phyloP scores from a whole-genome alignment of 163 green algal genomes.

The Scenedesmus sp. region DNA sequence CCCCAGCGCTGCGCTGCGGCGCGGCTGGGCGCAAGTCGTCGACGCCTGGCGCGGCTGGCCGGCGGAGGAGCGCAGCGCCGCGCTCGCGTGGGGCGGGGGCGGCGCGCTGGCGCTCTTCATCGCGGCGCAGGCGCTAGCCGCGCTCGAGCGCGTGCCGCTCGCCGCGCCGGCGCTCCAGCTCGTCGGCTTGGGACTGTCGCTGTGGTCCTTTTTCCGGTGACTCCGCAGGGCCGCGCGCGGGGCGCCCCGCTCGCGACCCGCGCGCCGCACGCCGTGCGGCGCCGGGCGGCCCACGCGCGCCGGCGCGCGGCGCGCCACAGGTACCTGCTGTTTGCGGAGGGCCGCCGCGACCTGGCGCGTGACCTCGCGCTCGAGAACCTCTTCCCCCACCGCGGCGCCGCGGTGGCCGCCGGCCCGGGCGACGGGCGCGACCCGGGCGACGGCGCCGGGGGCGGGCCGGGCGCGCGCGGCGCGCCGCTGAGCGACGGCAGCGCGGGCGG shows the following conservation, averaged over 20 bases:
- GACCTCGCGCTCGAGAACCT: constrained; percentile 24
- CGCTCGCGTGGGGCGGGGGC: neutral
- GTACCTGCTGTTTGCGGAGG: constrained; percentile 37
- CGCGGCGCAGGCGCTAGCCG: neutral
- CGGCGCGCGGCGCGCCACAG: neutral
- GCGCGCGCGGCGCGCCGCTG: neutral
- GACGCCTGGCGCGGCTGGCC: too few relatives aligned
- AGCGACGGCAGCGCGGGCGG: too few relatives aligned
- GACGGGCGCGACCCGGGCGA: neutral
- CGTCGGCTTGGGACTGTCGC: constrained; percentile 10
- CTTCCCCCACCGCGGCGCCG: neutral
- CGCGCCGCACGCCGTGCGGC: neutral
- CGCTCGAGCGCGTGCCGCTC: constrained; percentile 21
- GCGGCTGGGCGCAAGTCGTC: too few relatives aligned
- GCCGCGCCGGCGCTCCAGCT: constrained; percentile 11
- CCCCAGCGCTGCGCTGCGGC: too few relatives aligned
- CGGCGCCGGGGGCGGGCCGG: neutral
- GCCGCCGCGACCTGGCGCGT: constrained; percentile 12
- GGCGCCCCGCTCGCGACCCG: neutral
- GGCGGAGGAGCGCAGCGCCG: too few relatives aligned
- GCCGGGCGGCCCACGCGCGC: neutral
- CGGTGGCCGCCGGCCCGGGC: too few relatives aligned
- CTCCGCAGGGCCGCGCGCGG: neutral
- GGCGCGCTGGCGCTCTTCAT: constrained; percentile 21
- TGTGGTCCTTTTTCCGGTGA: constrained; percentile 21